Base-by-base conservation (phyloP, 306 rosid species). In the Chamaecrista fasciculata region DNA sequence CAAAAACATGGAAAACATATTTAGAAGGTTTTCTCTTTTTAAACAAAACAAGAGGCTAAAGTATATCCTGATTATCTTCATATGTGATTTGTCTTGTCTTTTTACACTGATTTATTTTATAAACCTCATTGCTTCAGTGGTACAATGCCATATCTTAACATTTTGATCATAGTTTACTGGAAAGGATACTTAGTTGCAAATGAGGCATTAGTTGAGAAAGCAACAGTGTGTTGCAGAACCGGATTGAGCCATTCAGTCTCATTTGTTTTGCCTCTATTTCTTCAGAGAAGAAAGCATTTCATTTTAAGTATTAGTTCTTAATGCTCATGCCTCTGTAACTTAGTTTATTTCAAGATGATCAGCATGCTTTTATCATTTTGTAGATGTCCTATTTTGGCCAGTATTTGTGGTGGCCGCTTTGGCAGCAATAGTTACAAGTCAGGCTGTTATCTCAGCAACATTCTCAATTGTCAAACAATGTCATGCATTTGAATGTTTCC, bases 401-500 rank as follows among this genome's bases (percentile, higher is more conserved):
- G 84, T 89, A 44, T 76, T 89, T 62, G 76, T 78, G 70, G 78
- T 89, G 80, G 88, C 94, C 69, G 78, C 81, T 70, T 78, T 89
- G 79, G 83, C 91, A 19, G 87, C 82, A 65, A 75, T 83, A 34
- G 91, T 85, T 76, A 82, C 94, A 62, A 85, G 94, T 79, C 97
- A 89, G 76, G 86, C 81, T 52, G 94, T 89, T 71, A 83, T 89
- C 74, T 84, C 94, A 42, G 62, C 88, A 47, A 79, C 94, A 74
- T 85, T 89, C 80, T 82, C 91, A 47, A 58, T 76, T 70, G 81
- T 91, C 75, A 89, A 86, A 80, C 87, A 89, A 67, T 91, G 94
- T 66, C 86, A 89, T 70, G 86, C 96, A 69, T 85, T 83, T 66
- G 85, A 86, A 76, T 85, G 94, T 79, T 91, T 91, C 81, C 97